phyloP scores from a whole-genome alignment of 176 grass and related monocot genomes.

The Aegilops tauschii region DNA sequence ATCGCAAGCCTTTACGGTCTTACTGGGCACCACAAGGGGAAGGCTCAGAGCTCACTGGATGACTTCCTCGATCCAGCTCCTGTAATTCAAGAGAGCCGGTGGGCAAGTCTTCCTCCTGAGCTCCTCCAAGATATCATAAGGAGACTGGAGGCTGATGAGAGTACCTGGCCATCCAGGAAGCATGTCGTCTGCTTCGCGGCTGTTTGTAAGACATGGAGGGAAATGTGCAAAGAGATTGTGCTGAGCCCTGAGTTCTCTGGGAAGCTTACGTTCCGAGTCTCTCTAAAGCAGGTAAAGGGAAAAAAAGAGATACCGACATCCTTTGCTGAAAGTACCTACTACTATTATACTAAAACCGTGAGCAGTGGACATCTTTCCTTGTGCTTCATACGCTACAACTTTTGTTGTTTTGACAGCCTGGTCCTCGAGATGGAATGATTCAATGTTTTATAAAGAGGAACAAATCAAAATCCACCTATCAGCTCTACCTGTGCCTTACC shows the following conservation, averaged over 20 bases:
- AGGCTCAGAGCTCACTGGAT: conserved; percentile 57
- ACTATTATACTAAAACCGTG: neutral
- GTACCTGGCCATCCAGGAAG: conserved; percentile 79
- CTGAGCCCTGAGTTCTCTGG: conserved; percentile 84
- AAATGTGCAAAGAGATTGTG: conserved; percentile 97
- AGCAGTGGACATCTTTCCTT: neutral
- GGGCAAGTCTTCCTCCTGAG: conserved; percentile 92
- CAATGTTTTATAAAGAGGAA: conserved; percentile 99
- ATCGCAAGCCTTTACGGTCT: conserved; percentile 74
- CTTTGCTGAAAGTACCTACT: neutral
- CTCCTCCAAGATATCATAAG: conserved; percentile 81
- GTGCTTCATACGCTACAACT: conserved; percentile 12
- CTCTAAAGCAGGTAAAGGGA: conserved; percentile 87
- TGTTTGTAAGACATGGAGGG: conserved; percentile 95
- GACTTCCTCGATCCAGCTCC: conserved; percentile 51
- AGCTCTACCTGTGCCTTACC: conserved; percentile 88
- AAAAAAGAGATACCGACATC: neutral
- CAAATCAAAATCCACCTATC: conserved; percentile 91
- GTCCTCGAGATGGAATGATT: conserved; percentile 83
- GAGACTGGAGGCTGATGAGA: conserved; percentile 78
- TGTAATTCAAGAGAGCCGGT: conserved; percentile 58
- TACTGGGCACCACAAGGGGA: conserved; percentile 59
- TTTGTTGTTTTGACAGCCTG: conserved; percentile 65
- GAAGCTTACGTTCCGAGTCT: conserved; percentile 91
- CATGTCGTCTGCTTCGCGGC: conserved; percentile 83